phyloP scores from a whole-genome alignment of 2,329 filamentous ascomycete genomes.

The Claviceps sp. region DNA sequence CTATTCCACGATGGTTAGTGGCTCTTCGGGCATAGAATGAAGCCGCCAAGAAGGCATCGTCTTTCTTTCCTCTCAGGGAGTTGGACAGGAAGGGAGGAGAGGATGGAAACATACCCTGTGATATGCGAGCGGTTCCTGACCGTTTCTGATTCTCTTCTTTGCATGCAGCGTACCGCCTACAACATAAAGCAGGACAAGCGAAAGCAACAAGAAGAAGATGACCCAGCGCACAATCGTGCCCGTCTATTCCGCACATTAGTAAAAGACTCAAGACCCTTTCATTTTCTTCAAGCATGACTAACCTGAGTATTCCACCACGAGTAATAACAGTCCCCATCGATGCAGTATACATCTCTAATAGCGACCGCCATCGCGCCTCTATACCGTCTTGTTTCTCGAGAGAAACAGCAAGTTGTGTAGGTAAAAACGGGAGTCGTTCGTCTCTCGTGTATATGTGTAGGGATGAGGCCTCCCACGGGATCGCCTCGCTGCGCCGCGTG shows the following conservation, averaged over 20 bases:
- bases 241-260: constrained; percentile 26
- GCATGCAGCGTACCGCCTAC: constrained; percentile 59
- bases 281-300: constrained; percentile 2
- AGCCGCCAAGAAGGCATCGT: neutral
- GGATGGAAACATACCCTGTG: constrained; percentile 42
- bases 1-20: constrained; percentile 16
- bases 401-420: too few relatives aligned
- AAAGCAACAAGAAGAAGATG: constrained; percentile 49
- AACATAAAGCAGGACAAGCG: constrained; percentile 47
- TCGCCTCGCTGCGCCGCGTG: too few relatives aligned
- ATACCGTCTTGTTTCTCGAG: neutral
- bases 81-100: neutral
- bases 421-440: too few relatives aligned
- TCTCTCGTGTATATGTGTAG: neutral
- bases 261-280: neutral
- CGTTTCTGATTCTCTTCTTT: constrained; percentile 49
- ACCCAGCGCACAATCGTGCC: constrained; percentile 59
- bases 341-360: constrained; percentile 1
- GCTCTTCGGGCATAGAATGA: neutral
- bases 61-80: too few relatives aligned
- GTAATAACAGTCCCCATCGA: constrained; percentile 2
- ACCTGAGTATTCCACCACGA: constrained; percentile 19
- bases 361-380: neutral
- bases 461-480: too few relatives aligned
- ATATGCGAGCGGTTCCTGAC: constrained; percentile 52